Evolutionary conservation across 2,329 filamentous ascomycete genomes (phyloP), one percentile per base, ranked within the genome.

Genomic region (Lachnum nothofagi): DNA sequence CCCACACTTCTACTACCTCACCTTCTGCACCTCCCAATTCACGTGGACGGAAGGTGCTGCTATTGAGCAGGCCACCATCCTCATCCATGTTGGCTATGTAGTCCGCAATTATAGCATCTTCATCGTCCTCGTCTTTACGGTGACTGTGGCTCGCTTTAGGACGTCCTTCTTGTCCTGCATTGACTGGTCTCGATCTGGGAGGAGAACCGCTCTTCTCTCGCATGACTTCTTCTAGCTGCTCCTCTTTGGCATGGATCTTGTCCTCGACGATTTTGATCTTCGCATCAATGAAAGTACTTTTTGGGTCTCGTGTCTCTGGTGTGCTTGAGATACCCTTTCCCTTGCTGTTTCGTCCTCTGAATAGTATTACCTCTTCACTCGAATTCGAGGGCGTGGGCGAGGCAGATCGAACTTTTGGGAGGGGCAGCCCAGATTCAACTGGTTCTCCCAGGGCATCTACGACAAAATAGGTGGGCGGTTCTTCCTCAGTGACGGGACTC

Each of bases 351-450:
- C 82, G 73, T 33, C 82, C 82, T 49, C 72, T 76, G 62, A 87
- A 88, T 0, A 88, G 60, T 40, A 90, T 81, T 4, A 88, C 71
- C 55, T 95, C 88, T 41, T 87, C 86, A 60, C 83, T 86, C 0
- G 85, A 87, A 54, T 80, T 74, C 0, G 75, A 76, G 5, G 62
- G 60, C 2, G 68, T 68, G 14, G 69, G 69, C 17, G 66, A 67
- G 8, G 49, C 40, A 14, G 62, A 56, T 12, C 61, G 60, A 29
- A 64, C 46, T 22, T 49, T 48, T 5, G 65, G 65, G 41, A 65
- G 54, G 7, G 64, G 52, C 16, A 68, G 49, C 4, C 63, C 63
- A 6, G 67, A 68, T 4, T 63, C 37, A 7, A 60, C 42, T 19
- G 50, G 54, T 17, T 49, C 46, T 37, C 66, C 68, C 16, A 55